A percentile compares a stretch with the other conserved stretches of the same genome.
Evolutionary conservation across 1,284 basidiomycete species (phyloP).

Genomic region (Sphagnurus paluster): DNA sequence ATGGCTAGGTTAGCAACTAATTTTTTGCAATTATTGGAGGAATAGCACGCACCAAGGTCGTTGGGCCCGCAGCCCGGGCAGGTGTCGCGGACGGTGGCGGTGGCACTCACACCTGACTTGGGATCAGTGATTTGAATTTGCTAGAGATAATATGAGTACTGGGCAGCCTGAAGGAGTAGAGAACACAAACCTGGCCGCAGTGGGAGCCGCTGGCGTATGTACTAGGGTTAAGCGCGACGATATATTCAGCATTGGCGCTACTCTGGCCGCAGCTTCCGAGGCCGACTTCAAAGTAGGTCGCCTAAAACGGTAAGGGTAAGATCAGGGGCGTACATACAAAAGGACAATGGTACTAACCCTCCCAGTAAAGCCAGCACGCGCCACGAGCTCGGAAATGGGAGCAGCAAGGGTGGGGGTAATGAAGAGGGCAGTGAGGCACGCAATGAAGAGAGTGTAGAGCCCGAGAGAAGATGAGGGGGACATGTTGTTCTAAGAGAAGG

Average conservation of each 20-base stretch:
- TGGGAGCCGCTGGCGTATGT: conserved; percentile 36
- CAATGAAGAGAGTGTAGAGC: conserved; percentile 11
- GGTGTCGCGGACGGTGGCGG: conserved; percentile 22
- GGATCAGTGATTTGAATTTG: conserved; percentile 19
- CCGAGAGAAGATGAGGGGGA: conserved; percentile 13
- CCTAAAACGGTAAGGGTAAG: conserved; percentile 24
- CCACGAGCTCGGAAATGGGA: conserved; percentile 7
- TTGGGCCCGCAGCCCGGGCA: conserved; percentile 20
- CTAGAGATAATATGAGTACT: conserved; percentile 4
- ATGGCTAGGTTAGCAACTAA: conserved; percentile 1
- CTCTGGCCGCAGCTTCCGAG: conserved; percentile 42
- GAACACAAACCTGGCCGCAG: conserved; percentile 37
- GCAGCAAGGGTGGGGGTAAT: conserved; percentile 8
- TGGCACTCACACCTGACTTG: conserved; percentile 12
- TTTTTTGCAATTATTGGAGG: neutral
- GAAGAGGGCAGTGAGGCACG: conserved; percentile 10
- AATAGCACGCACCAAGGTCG: conserved; percentile 21
- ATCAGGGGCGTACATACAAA: neutral
- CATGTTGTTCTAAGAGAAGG: conserved; percentile 12
- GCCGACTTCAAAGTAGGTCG: conserved; percentile 43
- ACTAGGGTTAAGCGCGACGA: conserved; percentile 38
- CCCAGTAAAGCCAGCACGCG: conserved; percentile 12
- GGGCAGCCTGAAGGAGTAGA: neutral
- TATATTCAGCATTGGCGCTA: conserved; percentile 33
- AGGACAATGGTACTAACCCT: conserved; percentile 8